Evolutionary conservation across 75 land plant genomes (phyloP), one percentile per base, ranked within the genome.

Genomic region (Cryptomeria japonica): DNA sequence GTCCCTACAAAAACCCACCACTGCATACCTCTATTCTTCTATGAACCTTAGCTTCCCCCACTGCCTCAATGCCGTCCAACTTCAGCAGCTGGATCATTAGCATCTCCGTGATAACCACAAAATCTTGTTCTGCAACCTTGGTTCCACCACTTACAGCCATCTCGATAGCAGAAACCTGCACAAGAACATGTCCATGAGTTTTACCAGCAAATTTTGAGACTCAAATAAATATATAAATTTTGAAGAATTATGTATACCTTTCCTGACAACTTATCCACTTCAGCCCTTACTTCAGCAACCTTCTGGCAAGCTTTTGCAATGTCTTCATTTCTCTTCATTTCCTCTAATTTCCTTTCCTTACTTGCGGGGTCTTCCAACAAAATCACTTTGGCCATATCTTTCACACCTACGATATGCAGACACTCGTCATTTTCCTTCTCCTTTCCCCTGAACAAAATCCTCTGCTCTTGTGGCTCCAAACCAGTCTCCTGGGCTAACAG

Each of bases 41-140:
- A 64, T 94, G 96, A 73, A 91, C 73, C 88, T 91, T 97, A 68
- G 94, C 97, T 86, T 96, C 97, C 79, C 97, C 99, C 87, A 92
- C 91, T 84, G 96, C 99, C 85, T 94, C 94, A 87, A 97, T 94
- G 73, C 94, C 56, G 85, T 97, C 99, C 91, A 97, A 88, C 83
- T 94, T 96, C 87, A 97, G 90, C 89, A 97, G 89, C 80, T 96
- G 91, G 85, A 87, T 86, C 99, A 97, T 97, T 36, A 97, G 92
- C 88, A 94, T 85, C 87, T 97, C 99, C 18, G 93, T 88, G 36
- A 94, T 75, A 1, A 92, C 80, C 9, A 87, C 56, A 87, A 97
- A 94, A 32, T 96, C 95, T 86, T 94, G 91, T 34, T 92, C 95
- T 39, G 85, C 92, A 85, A 95, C 90, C 84, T 91, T 92, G 37